These are phyloP conservation scores for Veloporphyrellus conicus DNA, from an alignment of 1,284 basidiomycete genomes.

Conservation along the genomic window DNA sequence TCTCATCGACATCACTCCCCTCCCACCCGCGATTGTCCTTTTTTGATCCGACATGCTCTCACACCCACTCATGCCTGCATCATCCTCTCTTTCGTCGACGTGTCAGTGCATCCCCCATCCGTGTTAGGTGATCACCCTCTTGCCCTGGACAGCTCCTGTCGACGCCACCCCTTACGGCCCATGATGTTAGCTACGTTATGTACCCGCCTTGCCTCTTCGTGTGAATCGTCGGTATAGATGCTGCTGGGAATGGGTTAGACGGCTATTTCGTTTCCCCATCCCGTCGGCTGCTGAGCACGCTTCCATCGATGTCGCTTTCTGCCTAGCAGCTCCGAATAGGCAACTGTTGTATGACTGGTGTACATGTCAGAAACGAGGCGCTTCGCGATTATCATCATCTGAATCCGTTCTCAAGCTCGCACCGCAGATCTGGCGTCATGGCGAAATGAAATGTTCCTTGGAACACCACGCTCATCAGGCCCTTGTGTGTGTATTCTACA, in stretches of 20 bases:
- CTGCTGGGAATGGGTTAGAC: conserved; percentile 10
- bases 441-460: conserved; percentile 17
- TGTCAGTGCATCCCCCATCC: too few species aligned
- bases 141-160: conserved; percentile 33
- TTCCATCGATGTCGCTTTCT: conserved; percentile 10
- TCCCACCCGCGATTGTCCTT: conserved; percentile 8
- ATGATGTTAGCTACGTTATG: conserved; percentile 7
- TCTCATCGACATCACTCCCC: too few species aligned
- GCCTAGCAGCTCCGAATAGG: conserved; percentile 13
- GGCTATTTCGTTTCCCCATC: conserved; percentile 15
- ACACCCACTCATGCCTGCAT: conserved; percentile 18
- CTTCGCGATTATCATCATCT: conserved; percentile 23
- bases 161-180: conserved; percentile 15
- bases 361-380: too few species aligned
- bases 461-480: conserved; percentile 9
- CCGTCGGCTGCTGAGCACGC: conserved; percentile 7
- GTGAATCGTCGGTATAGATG: conserved; percentile 6
- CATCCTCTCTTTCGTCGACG: conserved; percentile 1
- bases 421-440: conserved; percentile 20
- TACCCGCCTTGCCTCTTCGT: neutral
- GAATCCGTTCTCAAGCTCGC: conserved; percentile 12
- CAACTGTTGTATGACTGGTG: too few species aligned
- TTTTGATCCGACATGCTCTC: conserved; percentile 18
- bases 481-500: conserved; percentile 15
- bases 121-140: too few species aligned